Conservation (phyloP, 352 stramenopile genomes). For the Phytophthora macrochlamydospora region DNA sequence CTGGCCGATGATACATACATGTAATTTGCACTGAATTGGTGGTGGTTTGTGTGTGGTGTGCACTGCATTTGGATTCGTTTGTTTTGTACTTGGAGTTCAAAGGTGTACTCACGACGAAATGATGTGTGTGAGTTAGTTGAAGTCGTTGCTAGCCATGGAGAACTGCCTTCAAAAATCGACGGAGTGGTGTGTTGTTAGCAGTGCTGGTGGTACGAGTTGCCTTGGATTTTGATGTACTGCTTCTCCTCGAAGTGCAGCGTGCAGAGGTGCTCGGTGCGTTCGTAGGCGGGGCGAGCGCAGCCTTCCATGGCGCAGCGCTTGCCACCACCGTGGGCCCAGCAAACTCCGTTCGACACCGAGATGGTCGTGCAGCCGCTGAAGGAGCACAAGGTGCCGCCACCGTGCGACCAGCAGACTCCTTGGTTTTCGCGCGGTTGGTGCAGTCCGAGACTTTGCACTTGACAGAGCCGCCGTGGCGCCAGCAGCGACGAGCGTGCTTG, state of each 20-base stretch:
- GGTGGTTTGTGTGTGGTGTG: no score
- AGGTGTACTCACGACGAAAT: conserved; percentile 28
- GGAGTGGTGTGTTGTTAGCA: conserved; percentile 22
- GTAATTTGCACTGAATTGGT: conserved; percentile 9
- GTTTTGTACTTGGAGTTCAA: neutral
- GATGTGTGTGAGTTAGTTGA: conserved; percentile 16
- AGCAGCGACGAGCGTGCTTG: conserved; percentile 58
- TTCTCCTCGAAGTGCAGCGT: conserved; percentile 39
- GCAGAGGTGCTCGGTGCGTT: conserved; percentile 50
- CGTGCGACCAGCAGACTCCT: conserved; percentile 52
- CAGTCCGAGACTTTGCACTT: conserved; percentile 48
- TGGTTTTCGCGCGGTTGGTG: conserved; percentile 40
- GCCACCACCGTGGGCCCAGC: conserved; percentile 45
- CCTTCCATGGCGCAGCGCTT: conserved; percentile 40
- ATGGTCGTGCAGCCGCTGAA: conserved; percentile 34
- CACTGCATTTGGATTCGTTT: no score
- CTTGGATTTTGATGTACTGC: conserved; percentile 36
- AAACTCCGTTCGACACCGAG: conserved; percentile 43
- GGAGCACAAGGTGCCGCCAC: conserved; percentile 43
- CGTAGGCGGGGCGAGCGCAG: conserved; percentile 45
- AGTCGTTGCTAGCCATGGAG: conserved; percentile 14
- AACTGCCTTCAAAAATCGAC: conserved; percentile 26
- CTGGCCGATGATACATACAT: conserved; percentile 20
- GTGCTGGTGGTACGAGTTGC: conserved; percentile 22
- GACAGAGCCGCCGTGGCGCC: conserved; percentile 53